Evolutionary conservation across 2,329 filamentous ascomycete species (phyloP), one percentile per base, ranked within the genome.

Genomic region (Claviceps pazoutovae): DNA sequence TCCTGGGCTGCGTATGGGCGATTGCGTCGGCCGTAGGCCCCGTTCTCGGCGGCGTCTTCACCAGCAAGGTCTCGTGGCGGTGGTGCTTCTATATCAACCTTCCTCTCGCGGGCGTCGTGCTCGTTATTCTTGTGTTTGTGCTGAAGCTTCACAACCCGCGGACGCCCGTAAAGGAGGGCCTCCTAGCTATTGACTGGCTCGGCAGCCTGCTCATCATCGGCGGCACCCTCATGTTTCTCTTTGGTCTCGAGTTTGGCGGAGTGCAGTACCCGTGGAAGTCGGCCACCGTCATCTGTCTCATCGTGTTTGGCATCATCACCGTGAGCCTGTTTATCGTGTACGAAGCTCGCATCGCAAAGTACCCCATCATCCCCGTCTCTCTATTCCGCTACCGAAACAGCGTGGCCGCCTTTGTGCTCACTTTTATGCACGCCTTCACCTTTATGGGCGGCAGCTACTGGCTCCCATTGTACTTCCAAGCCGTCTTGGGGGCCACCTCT

Each of bases 191-290:
- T 46, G 78, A 82, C 64, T 82, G 78, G 78, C 55, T 71, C 0
- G 76, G 76, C 38, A 76, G 71, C 52, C 14, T 75, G 4, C 66
- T 76, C 34, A 79, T 94, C 62, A 76, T 90, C 23, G 85, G 84
- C 43, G 87, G 84, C 19, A 90, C 86, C 0, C 72, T 94, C 19
- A 91, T 95, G 86, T 74, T 95, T 57, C 78, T 95, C 4, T 80
- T 95, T 43, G 90, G 88, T 0, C 78, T 95, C 11, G 84, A 94
- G 62, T 88, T 91, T 55, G 90, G 89, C 51, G 89, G 88, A 48
- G 78, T 88, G 49, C 74, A 74, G 21, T 80, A 79, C 56, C 84
- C 89, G 1, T 95, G 88, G 88, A 68, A 69, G 50, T 90, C 85
- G 0, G 74, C 84, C 1, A 83, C 79, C 1, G 84, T 90, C 36